phyloP scores from a whole-genome alignment of 345 rosid species.

The Eucalyptus fibrosa region DNA sequence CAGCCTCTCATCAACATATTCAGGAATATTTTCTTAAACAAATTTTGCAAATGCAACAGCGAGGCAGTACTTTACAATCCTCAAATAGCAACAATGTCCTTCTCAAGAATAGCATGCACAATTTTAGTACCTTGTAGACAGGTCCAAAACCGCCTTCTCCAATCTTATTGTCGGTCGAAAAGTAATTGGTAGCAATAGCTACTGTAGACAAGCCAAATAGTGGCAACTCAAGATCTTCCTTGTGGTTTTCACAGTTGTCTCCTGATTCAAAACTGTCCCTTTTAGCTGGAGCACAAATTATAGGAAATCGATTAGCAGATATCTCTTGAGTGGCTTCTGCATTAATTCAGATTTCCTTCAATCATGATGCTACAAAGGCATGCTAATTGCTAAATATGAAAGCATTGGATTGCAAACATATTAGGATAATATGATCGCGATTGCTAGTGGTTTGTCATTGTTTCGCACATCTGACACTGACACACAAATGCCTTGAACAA shows the following conservation, averaged over 20 bases:
- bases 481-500: neutral
- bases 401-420: neutral
- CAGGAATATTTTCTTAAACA: neutral
- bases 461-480: neutral
- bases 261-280: neutral
- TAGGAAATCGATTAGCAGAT: neutral
- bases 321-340: neutral
- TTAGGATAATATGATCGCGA: neutral
- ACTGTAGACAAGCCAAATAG: neutral
- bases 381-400: neutral
- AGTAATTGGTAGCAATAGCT: neutral
- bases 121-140: neutral
- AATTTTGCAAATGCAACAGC: neutral
- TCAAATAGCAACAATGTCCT: neutral
- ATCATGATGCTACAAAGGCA: neutral
- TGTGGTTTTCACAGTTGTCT: neutral
- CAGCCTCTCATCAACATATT: neutral
- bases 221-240: neutral
- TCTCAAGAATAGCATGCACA: neutral
- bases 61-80: neutral
- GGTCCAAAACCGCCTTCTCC: constrained; percentile 2
- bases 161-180: neutral
- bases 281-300: neutral
- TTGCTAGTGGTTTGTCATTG: neutral
- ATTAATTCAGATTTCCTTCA: neutral